Conservation (phyloP, 2,329 filamentous ascomycete genomes). For the Amylocarpus encephaloides region DNA sequence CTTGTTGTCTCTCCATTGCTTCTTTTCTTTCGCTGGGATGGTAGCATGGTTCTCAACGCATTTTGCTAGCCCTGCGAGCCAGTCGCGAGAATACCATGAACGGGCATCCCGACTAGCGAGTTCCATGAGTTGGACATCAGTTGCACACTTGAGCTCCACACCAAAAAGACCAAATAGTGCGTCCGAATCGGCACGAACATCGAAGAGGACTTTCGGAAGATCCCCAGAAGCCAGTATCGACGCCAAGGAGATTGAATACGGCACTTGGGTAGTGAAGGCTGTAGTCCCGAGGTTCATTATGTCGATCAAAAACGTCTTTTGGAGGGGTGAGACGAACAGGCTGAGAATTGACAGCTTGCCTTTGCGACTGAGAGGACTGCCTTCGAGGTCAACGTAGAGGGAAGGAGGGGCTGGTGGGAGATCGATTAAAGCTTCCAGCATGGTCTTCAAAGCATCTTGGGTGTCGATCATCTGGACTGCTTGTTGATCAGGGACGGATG, state of each 20-base stretch:
- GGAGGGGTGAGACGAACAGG: not conserved
- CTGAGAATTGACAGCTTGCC: not conserved
- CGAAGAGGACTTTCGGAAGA: slow-evolving; percentile 33
- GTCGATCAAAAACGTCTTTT: not conserved
- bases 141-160: slow-evolving; percentile 38
- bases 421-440: too few relatives aligned
- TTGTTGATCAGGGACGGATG: too few relatives aligned
- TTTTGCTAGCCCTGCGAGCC: not conserved
- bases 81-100: not conserved
- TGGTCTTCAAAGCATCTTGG: too few relatives aligned
- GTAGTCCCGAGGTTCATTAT: not conserved
- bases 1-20: not conserved
- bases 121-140: slow-evolving; percentile 52
- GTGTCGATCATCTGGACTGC: too few relatives aligned
- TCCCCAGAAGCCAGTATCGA: not conserved
- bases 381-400: not conserved
- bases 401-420: too few relatives aligned
- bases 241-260: not conserved
- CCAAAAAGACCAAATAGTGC: slow-evolving; percentile 42
- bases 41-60: not conserved
- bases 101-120: slow-evolving; percentile 33
- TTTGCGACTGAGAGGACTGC: not conserved
- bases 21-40: not conserved
- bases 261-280: not conserved
- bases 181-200: slow-evolving; percentile 51